Base-by-base conservation (phyloP, 2,329 filamentous ascomycete species). In the Plectosphaerella plurivora region DNA sequence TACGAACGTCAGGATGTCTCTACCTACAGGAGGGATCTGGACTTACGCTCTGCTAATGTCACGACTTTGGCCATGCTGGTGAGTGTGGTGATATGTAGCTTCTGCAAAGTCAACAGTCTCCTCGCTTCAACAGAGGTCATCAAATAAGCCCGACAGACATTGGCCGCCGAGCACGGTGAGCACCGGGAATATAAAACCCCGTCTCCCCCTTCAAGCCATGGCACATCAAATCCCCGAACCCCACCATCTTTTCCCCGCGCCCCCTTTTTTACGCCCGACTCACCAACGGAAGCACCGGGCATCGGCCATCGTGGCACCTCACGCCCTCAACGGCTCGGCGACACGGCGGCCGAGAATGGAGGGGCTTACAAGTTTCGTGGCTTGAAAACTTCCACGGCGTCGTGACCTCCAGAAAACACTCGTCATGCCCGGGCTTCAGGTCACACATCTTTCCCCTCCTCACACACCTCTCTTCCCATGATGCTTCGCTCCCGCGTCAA, bases 1-100 rank as follows among this genome's bases (percentile, higher is more conserved):
- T 91, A 60, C 3, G 5, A 9, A 49, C 4, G 51, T 39, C 25
- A 15, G 24, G 48, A 46, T 18, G 20, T 33, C 7, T 15, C 33
- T 51, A 25, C 22, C 3, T 22, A 12, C 9, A 24, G 16, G 14
- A 22, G 22, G 16, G 10, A 10, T 8, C 12, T 18, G 14, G 9
- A 33, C 16, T 35, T 9, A 16, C 33, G 8, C 8, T 35, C 24
- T 33, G 25, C 25, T 8, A 47, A 12, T 18, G 25, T 33, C 24
- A 25, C 33, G 25, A 11, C n/a, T n/a, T 25, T 12, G 16, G 10
- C 24, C 45, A 33, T 46, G 3, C 8, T 44, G 10, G 10, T 18
- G 28, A 12, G 8, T 9, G 4, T 9, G 28, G 25, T 5, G 28
- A 33, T 33, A 12, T 33, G 28, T 22, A 22, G 22, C 22, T 22